Evolutionary conservation across 805 yeast species (phyloP), one percentile per base, ranked within the genome.

Genomic region (Ogataea glucozyma): DNA sequence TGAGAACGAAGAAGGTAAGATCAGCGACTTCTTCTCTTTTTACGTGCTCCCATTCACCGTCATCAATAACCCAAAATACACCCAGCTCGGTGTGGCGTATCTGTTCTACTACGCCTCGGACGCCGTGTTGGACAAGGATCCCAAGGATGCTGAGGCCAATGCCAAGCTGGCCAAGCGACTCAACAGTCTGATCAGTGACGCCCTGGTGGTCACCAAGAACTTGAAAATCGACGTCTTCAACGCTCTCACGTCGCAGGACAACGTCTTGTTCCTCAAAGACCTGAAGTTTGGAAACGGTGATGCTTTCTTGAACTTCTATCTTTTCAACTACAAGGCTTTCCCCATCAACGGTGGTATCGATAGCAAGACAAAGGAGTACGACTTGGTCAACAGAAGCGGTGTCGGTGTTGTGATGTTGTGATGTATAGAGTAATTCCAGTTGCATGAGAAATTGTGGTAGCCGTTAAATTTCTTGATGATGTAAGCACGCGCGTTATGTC

Each of bases 261-360:
- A 93, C 63, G 74, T 88, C 12, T 67, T 85, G 46, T 88, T 93
- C 67, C 70, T 93, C 51, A 83, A 87, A 19, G 81, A 85, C 29
- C 74, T 86, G 66, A 87, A 88, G 61, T 93, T 93, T 62, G 96
- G 97, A 24, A 78, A 80, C 37, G 99, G 99, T 32, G 98, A 91
- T 63, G 99, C 99, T 0, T 77, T 78, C 58, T 74, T 93, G 59
- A 86, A 93, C 65, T 93, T 85, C 65, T 93, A 93, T 61, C 69
- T 93, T 51, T 93, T 93, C 76, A 93, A 93, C 65, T 93, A 89
- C 71, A 82, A 74, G 59, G 83, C 95, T 4, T 79, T 79, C 65
- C 89, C 88, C 3, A 77, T 93, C 32, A 67, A 71, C 44, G 96
- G 97, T 26, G 99, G 99, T 6, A 66, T 88, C 19, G 80, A 78